Conservation (phyloP, 2,329 filamentous ascomycete species). For the Ceratocystis cubensis region DNA sequence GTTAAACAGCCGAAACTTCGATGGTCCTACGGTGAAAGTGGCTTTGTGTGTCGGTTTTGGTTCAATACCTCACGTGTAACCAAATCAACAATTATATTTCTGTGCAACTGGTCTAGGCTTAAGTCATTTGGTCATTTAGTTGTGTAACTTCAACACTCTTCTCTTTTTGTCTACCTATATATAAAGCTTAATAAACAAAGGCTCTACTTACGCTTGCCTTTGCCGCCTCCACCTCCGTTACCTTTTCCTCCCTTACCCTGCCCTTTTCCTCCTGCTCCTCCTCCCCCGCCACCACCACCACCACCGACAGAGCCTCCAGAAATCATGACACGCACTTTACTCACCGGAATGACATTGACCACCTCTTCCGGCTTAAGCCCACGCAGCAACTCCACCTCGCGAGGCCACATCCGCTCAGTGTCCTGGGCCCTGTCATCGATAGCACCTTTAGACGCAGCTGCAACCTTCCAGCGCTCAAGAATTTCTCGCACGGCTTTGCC, state of each 20-base stretch:
- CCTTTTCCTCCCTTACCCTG: slow-evolving; percentile 28
- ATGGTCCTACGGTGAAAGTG: too few relatives aligned
- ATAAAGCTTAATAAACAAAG: background rate
- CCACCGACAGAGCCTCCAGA: slow-evolving; percentile 40
- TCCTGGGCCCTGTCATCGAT: slow-evolving; percentile 50
- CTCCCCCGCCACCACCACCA: slow-evolving; percentile 29
- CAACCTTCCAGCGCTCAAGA: slow-evolving; percentile 64
- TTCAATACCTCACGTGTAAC: background rate
- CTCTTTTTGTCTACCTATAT: too few relatives aligned
- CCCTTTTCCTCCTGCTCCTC: slow-evolving; percentile 25
- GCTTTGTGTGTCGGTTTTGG: background rate
- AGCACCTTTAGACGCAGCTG: slow-evolving; percentile 44
- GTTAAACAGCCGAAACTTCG: too few relatives aligned
- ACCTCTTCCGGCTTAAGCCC: slow-evolving; percentile 70
- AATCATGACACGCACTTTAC: slow-evolving; percentile 69
- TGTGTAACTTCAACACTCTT: background rate
- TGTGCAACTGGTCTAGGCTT: too few relatives aligned
- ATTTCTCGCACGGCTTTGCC: slow-evolving; percentile 90
- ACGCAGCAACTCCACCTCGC: slow-evolving; percentile 75
- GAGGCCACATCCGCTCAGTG: slow-evolving; percentile 67
- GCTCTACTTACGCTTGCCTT: slow-evolving; percentile 31
- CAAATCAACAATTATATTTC: background rate
- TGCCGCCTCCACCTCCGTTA: slow-evolving; percentile 27
- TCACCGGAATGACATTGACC: slow-evolving; percentile 66
- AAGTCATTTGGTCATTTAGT: background rate